Evolutionary conservation across 1,139 yeast species (phyloP).

Genomic region (Zygoascus hellenicus): DNA sequence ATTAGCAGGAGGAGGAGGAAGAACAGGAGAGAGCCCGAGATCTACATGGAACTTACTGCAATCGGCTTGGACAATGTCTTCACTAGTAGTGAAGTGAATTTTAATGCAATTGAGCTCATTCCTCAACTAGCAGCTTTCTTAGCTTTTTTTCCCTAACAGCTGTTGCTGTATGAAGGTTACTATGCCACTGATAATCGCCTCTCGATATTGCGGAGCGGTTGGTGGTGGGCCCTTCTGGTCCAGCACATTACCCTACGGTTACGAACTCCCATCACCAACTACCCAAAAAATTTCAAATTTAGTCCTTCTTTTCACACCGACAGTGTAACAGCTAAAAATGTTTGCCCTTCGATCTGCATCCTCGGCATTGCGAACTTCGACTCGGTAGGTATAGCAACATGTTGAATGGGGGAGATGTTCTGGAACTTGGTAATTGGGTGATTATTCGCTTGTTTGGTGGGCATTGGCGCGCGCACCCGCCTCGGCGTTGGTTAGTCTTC

Average conservation of each 20-base stretch:
- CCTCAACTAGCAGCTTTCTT: not conserved
- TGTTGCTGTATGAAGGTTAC: no score
- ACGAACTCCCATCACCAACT: no score
- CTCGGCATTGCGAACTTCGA: slow-evolving; percentile 11
- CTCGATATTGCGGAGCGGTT: no score
- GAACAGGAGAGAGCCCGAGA: no score
- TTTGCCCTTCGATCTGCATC: slow-evolving; percentile 13
- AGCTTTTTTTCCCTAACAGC: no score
- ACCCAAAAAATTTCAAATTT: slow-evolving; percentile 4
- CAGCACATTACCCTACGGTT: no score
- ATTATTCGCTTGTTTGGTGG: not conserved
- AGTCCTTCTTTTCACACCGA: not conserved
- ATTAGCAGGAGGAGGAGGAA: no score
- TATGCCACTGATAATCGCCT: no score
- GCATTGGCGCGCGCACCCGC: not conserved
- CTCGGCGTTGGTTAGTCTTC: not conserved
- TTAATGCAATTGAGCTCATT: slow-evolving; percentile 54
- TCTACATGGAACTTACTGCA: slow-evolving; percentile 40
- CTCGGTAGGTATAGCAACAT: slow-evolving; percentile 9
- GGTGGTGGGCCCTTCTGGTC: no score
- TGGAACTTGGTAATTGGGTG: not conserved
- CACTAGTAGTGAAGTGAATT: slow-evolving; percentile 66
- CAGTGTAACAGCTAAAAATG: slow-evolving; percentile 3
- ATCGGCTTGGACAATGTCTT: slow-evolving; percentile 81
- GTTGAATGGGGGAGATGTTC: not conserved